Evolutionary conservation across 345 rosid genomes (phyloP), one percentile per base, ranked within the genome.

Genomic region (Cardiospermum halicacabum): DNA sequence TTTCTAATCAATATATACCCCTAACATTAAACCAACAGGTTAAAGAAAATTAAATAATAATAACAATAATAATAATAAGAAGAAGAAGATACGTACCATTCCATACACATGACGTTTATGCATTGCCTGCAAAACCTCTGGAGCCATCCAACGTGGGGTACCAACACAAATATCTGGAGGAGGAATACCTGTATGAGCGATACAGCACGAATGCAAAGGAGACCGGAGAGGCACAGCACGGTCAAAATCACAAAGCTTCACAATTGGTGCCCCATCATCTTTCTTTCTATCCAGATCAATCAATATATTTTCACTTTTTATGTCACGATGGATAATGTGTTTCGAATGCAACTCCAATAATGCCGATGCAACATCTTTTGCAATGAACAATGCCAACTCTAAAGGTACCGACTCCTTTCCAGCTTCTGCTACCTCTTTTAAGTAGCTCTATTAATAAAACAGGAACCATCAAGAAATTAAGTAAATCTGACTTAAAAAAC

Each of bases 71-170:
- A n/a, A n/a, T n/a, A n/a, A n/a, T n/a, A n/a, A 4, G 51, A 28
- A 43, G 45, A 3, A 64, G 72, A 47, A 21, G 57, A 62, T 72
- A 65, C 78, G 64, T 84, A 91, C 99, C 80, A 94, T 75, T 66
- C 99, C 97, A 45, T 91, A 94, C 13, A 21, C 54, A 58, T 54
- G 78, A 3, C 34, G 81, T 50, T 88, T 77, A 62, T 84, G 80
- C 97, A 87, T 87, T 55, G 97, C 80, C 65, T 53, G 78, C 53
- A 91, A 68, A 68, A 94, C 97, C 77, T 94, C 99, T 9, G 99
- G 99, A 61, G 97, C 97, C 96, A 94, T 91, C 97, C 99, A 94
- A 8, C 97, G 87, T 5, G 99, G 97, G 3, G 97, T 94, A 72
- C 99, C 99, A 45, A 94, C 97, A 82, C 99, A 94, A 60, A 77